A percentile compares a stretch with the other conserved stretches of the same genome.
phyloP scores from a whole-genome alignment of 2,329 filamentous ascomycete genomes.

The Penicillium rolfsii region DNA sequence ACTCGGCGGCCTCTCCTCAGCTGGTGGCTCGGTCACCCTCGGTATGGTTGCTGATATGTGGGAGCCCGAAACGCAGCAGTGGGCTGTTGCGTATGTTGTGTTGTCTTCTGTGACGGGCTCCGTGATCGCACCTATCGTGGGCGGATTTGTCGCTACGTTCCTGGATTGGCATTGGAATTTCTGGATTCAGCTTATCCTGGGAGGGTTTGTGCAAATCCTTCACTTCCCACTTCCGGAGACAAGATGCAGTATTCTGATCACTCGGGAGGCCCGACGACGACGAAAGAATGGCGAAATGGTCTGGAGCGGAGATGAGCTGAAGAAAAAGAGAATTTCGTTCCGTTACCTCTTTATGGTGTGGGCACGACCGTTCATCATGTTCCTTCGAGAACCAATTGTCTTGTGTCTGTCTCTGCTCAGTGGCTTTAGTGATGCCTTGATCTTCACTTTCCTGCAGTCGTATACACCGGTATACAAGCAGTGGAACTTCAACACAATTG shows the following conservation, averaged over 20 bases:
- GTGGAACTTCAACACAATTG: slow-evolving; percentile 59
- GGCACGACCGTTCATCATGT: slow-evolving; percentile 66
- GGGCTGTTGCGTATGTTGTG: slow-evolving; percentile 64
- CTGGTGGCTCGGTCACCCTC: slow-evolving; percentile 66
- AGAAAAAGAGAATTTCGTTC: slow-evolving; percentile 57
- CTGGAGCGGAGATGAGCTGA: slow-evolving; percentile 73
- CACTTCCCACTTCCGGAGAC: slow-evolving; percentile 60
- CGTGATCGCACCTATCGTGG: slow-evolving; percentile 52
- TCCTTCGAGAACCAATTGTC: slow-evolving; percentile 67
- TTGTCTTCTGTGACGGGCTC: slow-evolving; percentile 60
- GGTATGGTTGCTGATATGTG: slow-evolving; percentile 69
- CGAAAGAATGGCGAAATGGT: slow-evolving; percentile 63
- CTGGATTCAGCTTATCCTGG: slow-evolving; percentile 65
- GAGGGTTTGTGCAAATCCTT: slow-evolving; percentile 56
- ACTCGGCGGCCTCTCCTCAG: slow-evolving; percentile 65
- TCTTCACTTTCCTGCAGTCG: slow-evolving; percentile 68
- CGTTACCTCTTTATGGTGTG: slow-evolving; percentile 62
- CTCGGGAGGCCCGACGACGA: slow-evolving; percentile 60
- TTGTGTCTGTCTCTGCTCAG: slow-evolving; percentile 63
- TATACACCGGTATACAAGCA: slow-evolving; percentile 63
- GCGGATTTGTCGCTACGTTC: slow-evolving; percentile 56
- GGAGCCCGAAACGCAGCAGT: slow-evolving; percentile 60
- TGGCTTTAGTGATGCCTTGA: slow-evolving; percentile 66
- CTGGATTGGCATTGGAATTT: slow-evolving; percentile 63
- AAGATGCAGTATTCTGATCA: slow-evolving; percentile 60